Conservation (phyloP, 2,329 filamentous ascomycete genomes). For the Didymella segeticola region DNA sequence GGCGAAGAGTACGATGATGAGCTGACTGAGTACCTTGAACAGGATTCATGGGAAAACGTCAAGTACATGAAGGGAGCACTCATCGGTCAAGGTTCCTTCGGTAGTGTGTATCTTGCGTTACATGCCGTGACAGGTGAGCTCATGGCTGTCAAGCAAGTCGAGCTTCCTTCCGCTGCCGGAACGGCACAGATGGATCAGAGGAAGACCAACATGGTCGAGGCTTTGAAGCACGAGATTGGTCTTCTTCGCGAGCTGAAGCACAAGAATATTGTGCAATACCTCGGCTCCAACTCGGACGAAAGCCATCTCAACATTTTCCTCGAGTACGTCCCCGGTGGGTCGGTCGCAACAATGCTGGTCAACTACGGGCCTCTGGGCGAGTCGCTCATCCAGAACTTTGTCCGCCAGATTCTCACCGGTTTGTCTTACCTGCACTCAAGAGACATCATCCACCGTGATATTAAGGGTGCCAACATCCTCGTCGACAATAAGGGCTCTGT, state of each 20-base stretch:
- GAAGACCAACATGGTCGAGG: conserved; percentile 98
- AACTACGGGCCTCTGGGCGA: conserved; percentile 96
- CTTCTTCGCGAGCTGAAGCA: conserved; percentile 93
- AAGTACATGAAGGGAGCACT: conserved; percentile 99
- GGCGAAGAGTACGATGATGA: conserved; percentile 92
- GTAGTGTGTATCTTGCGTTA: conserved; percentile 91
- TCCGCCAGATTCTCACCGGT: conserved; percentile 91
- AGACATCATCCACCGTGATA: conserved; percentile 98
- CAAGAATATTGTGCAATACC: conserved; percentile 96
- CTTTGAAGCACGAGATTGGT: conserved; percentile 94
- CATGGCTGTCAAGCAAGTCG: conserved; percentile 97
- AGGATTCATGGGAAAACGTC: conserved; percentile 93
- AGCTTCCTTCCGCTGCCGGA: conserved; percentile 81
- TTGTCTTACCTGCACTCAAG: conserved; percentile 91
- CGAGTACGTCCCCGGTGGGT: conserved; percentile 96
- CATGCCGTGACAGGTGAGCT: conserved; percentile 97
- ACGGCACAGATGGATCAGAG: conserved; percentile 77
- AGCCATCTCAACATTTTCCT: conserved; percentile 99
- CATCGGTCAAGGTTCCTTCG: conserved; percentile 96
- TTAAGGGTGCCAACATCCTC: conserved; percentile 98
- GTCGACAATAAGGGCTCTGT: conserved; percentile 99
- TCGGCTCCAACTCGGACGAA: conserved; percentile 90
- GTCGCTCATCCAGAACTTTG: conserved; percentile 93
- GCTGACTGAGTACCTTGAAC: conserved; percentile 85
- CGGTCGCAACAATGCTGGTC: conserved; percentile 97